Conservation (phyloP, 2,329 filamentous ascomycete species). For the Neurospora sp. region DNA sequence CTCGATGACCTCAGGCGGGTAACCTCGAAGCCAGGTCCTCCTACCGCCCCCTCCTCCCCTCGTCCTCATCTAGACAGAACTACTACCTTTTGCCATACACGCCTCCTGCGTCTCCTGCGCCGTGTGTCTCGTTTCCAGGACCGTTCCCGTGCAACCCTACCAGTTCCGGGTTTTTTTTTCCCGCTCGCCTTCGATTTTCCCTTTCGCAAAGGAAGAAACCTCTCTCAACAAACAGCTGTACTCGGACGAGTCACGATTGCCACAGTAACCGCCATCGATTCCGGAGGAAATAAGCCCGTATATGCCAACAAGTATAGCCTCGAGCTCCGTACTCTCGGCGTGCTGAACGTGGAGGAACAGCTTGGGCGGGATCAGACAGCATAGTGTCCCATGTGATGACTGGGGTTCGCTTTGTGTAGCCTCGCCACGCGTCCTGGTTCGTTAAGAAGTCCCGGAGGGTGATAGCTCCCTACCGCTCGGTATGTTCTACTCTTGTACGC, state of each 20-base stretch:
- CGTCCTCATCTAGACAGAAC: constrained; percentile 2
- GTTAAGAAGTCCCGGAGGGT: constrained; percentile 25
- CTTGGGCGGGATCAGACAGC: constrained; percentile 29
- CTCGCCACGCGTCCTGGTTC: constrained; percentile 28
- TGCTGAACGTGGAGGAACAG: constrained; percentile 20
- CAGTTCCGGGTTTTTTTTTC: constrained; percentile 11
- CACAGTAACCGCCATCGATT: constrained; percentile 1
- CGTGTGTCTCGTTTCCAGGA: constrained; percentile 12
- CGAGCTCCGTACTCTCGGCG: constrained; percentile 14
- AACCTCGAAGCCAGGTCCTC: constrained; percentile 9
- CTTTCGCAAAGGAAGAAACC: constrained; percentile 2
- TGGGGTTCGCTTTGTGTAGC: constrained; percentile 31
- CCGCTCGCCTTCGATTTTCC: constrained; percentile 16
- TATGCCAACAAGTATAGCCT: constrained; percentile 11
- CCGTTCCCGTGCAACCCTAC: constrained; percentile 13
- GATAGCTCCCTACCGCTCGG: constrained; percentile 27
- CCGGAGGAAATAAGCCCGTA: not conserved
- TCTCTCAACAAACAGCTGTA: not conserved
- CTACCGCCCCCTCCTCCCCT: constrained; percentile 22
- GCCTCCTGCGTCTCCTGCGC: constrained; percentile 20
- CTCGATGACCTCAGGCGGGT: constrained; percentile 15
- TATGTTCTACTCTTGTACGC: constrained; percentile 23
- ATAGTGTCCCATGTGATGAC: constrained; percentile 32
- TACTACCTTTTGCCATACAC: constrained; percentile 5
- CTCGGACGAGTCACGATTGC: constrained; percentile 8